Conservation (phyloP, 176 grass and related monocot genomes). For the Panicum miliaceum region DNA sequence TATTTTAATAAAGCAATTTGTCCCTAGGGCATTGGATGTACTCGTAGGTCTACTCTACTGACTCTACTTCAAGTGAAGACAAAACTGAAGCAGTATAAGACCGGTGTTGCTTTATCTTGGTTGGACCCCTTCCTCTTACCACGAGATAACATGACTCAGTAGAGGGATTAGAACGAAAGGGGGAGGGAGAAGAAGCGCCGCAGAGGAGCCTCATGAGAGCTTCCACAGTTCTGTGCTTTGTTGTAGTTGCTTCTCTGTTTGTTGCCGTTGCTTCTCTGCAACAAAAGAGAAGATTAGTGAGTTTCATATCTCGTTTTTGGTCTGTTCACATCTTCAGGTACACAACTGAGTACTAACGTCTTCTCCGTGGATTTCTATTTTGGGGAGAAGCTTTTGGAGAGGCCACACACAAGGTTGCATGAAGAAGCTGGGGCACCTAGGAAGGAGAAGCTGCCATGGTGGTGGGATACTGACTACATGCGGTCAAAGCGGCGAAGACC, state of each 20-base stretch:
- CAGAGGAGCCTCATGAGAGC: conserved; percentile 18
- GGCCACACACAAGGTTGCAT: conserved; percentile 25
- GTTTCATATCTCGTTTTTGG: not conserved
- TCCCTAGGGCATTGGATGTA: not conserved
- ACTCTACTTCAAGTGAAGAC: conserved; percentile 16
- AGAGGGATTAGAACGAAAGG: not conserved
- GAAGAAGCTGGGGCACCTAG: not conserved
- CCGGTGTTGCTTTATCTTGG: not conserved
- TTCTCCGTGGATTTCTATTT: not conserved
- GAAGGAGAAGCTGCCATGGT: conserved; percentile 53
- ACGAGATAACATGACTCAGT: not conserved
- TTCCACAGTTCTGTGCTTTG: not conserved
- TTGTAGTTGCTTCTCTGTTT: not conserved
- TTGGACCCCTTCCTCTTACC: not conserved
- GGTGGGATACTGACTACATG: conserved; percentile 63
- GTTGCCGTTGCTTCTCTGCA: conserved; percentile 23
- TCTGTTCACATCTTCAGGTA: not conserved
- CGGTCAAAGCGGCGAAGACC: conserved; percentile 43
- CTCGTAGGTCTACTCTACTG: not conserved
- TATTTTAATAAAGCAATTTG: not conserved
- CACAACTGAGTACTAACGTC: not conserved
- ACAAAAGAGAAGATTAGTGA: conserved; percentile 48
- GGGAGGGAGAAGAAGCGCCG: not conserved
- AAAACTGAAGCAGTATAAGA: conserved; percentile 19
- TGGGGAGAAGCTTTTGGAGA: not conserved